These are phyloP conservation scores for Suillus cothurnatus DNA, from an alignment of 768 basidiomycete species.

Conservation along the genomic window DNA sequence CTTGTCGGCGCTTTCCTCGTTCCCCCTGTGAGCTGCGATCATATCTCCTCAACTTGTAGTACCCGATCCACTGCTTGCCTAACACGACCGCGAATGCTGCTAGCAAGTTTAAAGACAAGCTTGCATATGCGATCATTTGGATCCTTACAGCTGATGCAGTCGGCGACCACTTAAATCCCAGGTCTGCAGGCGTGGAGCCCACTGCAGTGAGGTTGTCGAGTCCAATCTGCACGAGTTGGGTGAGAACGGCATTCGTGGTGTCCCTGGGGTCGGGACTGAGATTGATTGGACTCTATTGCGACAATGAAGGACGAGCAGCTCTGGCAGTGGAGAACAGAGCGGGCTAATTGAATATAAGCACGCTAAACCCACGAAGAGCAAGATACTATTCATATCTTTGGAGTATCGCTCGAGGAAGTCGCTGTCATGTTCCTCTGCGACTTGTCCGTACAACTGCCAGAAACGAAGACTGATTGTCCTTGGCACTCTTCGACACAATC, in stretches of 20 bases:
- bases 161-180: background rate
- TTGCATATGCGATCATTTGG: too few relatives aligned
- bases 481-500: background rate
- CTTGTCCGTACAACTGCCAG: slow-evolving; percentile 13
- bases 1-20: slow-evolving; percentile 10
- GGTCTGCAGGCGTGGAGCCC: too few relatives aligned
- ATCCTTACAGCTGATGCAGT: too few relatives aligned
- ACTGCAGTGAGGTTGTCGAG: too few relatives aligned
- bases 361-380: slow-evolving; percentile 21
- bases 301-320: too few relatives aligned
- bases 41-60: background rate
- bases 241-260: too few relatives aligned
- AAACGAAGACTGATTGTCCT: slow-evolving; percentile 8
- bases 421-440: slow-evolving; percentile 19
- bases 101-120: too few relatives aligned
- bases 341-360: slow-evolving; percentile 3
- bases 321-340: slow-evolving; percentile 1
- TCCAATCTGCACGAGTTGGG: too few relatives aligned
- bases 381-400: slow-evolving; percentile 19
- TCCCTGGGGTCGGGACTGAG: too few relatives aligned
- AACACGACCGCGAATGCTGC: too few relatives aligned
- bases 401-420: slow-evolving; percentile 18
- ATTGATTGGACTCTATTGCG: too few relatives aligned
- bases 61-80: too few relatives aligned
- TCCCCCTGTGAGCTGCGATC: slow-evolving; percentile 8